Base-by-base conservation (phyloP, 345 rosid species). In the Euphorbia tirucalli region DNA sequence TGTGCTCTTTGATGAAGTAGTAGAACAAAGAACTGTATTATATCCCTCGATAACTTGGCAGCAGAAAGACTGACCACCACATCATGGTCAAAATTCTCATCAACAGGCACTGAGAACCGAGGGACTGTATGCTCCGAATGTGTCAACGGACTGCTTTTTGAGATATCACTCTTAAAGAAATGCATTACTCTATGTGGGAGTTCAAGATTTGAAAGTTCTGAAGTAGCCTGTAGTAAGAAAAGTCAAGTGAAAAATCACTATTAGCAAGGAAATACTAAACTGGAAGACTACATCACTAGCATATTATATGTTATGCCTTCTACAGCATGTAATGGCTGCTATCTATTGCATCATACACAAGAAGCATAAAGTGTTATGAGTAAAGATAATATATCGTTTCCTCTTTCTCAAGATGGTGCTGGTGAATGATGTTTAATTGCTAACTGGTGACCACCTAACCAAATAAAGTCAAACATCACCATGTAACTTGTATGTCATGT, bases 191-290 rank as follows among this genome's bases (percentile, higher is more conserved):
- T 80, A 68, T 31, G 59, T 31, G 99, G 99, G 48, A 95, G 89
- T 63, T 66, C 85, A 24, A 59, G 52, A 77, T 58, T 72, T 68
- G 97, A 90, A 76, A 86, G 73, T 74, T 84, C 89, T 70, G 99
- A 95, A 79, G 97, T 92, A 79, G 97, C 97, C 97, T 95, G 87
- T 68, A 71, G 56, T 44, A 63, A 82, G 32, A 75, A 1, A 71
- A 66, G 31, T 39, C 66, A 61, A 50, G 13, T 5, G 41, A 32
- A 41, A 37, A 18, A 25, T 43, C 61, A 64, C 8, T 61, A 7
- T 19, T n/a, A n/a, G 35, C n/a, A 43, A 41, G 28, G 37, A 49
- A 44, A 50, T 32, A 7, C 7, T 16, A 49, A 19, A 50, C 25
- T 27, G 3, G 58, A 67, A 31, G 59, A 31, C 30, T 6, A 19